phyloP scores from a whole-genome alignment of 2,329 filamentous ascomycete genomes.

The Lasiodiplodia citricola region DNA sequence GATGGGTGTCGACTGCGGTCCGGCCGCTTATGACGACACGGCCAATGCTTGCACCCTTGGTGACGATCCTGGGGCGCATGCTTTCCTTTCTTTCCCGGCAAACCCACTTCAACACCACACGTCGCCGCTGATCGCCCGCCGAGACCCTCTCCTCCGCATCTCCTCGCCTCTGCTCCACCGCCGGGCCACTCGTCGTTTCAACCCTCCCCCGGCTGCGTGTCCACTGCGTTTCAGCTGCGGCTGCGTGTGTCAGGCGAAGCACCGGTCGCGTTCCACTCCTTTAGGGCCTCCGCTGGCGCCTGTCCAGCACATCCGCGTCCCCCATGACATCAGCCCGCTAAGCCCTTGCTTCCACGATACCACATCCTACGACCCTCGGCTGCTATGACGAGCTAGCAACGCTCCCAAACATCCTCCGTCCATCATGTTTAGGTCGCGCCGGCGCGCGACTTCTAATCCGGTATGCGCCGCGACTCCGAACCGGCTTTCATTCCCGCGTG shows the following conservation, averaged over 20 bases:
- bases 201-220: constrained; percentile 1
- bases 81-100: constrained; percentile 9
- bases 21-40: constrained; percentile 23
- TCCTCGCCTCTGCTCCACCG: constrained; percentile 6
- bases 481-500: constrained; percentile 14
- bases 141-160: constrained; percentile 22
- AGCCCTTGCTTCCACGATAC: constrained; percentile 24
- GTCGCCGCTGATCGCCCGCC: constrained; percentile 23
- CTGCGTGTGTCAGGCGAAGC: constrained; percentile 14
- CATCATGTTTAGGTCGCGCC: constrained; percentile 39
- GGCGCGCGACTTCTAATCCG: constrained; percentile 41
- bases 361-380: constrained; percentile 3
- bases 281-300: constrained; percentile 7
- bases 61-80: constrained; percentile 21
- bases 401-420: constrained; percentile 1
- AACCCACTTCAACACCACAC: constrained; percentile 25
- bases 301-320: constrained; percentile 22
- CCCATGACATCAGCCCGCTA: constrained; percentile 27
- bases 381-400: constrained; percentile 24
- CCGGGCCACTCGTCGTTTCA: constrained; percentile 3
- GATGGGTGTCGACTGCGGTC: constrained; percentile 10
- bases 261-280: constrained; percentile 21
- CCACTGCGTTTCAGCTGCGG: constrained; percentile 17
- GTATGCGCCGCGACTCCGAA: constrained; percentile 39
- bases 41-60: constrained; percentile 15